Evolutionary conservation across 2,329 filamentous ascomycete genomes (phyloP), one percentile per base, ranked within the genome.

Genomic region (Emydomyces testavorans): DNA sequence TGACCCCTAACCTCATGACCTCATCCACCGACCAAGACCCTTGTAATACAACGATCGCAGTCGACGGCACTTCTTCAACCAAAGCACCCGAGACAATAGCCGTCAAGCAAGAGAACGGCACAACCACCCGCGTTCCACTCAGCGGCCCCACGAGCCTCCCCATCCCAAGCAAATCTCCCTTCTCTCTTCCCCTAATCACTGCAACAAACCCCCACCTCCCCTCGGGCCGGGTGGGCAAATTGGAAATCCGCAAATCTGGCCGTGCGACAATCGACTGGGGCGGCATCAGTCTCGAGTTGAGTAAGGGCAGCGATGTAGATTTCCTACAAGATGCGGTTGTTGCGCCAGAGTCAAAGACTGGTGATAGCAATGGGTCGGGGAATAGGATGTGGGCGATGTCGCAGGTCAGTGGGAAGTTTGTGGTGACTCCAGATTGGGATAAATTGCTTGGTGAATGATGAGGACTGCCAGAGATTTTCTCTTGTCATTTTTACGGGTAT

Each of bases 231-330:
- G 77, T 77, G 5, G 79, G 79, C 43, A 80, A 80, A 57, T 59
- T 83, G 21, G 71, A 77, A 28, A 72, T 82, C 3, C 77, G 80
- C 59, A 67, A 72, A 38, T 81, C 78, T 3, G 79, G 79, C 4
- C 72, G 73, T 38, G 75, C 79, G 28, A 77, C 75, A 8, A 63
- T 82, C 53, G 70, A 78, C 55, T 83, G 79, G 78, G 79, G 78
- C 37, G 76, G 77, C 10, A 75, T 76, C 36, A 72, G 69, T 53
- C 71, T 80, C 56, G 73, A 77, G 50, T 62, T 82, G 15, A 71
- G 71, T 48, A 72, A 76, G 48, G 79, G 76, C 0, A 72, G 73
- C 10, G 69, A 72, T 6, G 71, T 75, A 34, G 69, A 70, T 20
- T 81, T 80, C 56, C 60, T 80, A 50, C 77, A 82, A 61, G 79